phyloP scores from a whole-genome alignment of 495 filamentous ascomycete species.

The Penicillium cinerascens region DNA sequence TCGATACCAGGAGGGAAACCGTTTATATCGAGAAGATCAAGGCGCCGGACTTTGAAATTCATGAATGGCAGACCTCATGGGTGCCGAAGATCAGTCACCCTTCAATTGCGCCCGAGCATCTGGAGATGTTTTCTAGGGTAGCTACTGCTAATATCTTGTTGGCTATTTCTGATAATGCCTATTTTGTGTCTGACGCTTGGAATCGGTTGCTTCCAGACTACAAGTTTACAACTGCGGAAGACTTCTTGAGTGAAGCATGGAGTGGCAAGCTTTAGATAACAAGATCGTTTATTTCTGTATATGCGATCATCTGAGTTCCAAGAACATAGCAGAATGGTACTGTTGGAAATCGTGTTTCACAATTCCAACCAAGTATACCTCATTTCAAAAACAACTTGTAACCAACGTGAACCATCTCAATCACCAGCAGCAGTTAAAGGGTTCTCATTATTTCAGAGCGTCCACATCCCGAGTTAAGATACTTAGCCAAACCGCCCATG shows the following conservation, averaged over 20 bases:
- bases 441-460: too few relatives aligned
- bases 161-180: constrained; percentile 34
- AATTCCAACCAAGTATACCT: too few relatives aligned
- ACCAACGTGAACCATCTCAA: too few relatives aligned
- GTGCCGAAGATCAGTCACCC: constrained; percentile 37
- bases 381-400: too few relatives aligned
- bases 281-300: too few relatives aligned
- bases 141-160: constrained; percentile 40
- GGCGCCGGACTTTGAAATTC: constrained; percentile 41
- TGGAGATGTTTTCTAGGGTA: constrained; percentile 24
- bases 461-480: too few relatives aligned
- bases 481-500: too few relatives aligned
- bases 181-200: constrained; percentile 47
- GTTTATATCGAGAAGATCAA: constrained; percentile 45
- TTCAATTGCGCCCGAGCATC: constrained; percentile 39
- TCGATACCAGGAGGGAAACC: constrained; percentile 21
- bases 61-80: constrained; percentile 46
- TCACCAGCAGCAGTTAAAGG: too few relatives aligned
- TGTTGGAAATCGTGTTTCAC: too few relatives aligned
- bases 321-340: too few relatives aligned
- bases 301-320: too few relatives aligned
- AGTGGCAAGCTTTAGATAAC: constrained; percentile 28
- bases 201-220: constrained; percentile 53
- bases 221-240: constrained; percentile 43
- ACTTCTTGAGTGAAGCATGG: constrained; percentile 49